Base-by-base conservation (phyloP, 768 basidiomycete species). In the Pleurotus cornucopiae region DNA sequence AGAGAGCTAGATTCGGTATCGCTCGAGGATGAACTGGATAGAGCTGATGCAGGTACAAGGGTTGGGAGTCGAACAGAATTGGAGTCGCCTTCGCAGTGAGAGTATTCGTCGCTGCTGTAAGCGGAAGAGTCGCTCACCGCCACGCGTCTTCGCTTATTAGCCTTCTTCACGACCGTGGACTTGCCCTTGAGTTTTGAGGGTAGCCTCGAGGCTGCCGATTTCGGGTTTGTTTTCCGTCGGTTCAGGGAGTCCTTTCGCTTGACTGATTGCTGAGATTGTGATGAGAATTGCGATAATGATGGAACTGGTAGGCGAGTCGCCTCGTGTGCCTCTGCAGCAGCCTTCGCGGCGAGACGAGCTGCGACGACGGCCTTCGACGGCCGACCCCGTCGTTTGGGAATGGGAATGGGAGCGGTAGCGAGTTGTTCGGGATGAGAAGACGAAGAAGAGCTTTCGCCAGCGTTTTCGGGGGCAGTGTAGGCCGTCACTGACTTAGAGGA, bases 1-100 rank as follows among this genome's bases (percentile, higher is more conserved):
- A 67, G 64, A 2, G 68, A 72, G 44, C 60, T 64, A 7, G 57
- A 59, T 52, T 74, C 72, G 11, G 81, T 82, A 46, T 77, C 78
- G 2, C 79, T 76, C 6, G 74, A 69, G 16, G 75, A 72, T 11
- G 79, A 78, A 7, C 71, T 74, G 6, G 82, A 78, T 40, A 82
- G 62, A 2, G 73, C 82, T 26, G 84, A 83, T 18, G 86, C 86
- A 25, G 84, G 81, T 23, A 89, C 74, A 65, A 89, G 88, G 20
- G 85, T 88, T 11, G 87, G 87, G 66, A 85, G 84, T 48, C 69
- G 73, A 45, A 62, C 68, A 4, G 73, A 73, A 9, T 66, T 70
- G 14, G 54, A 62, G 55, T 70, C 67, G 37, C 68, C 64, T 54
- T 67, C 59, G 55, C 63, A 63, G 56, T 46, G 62, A 46, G 69